These are phyloP conservation scores for Penicillium flavigenum DNA, from an alignment of 495 filamentous ascomycete species.

Conservation along the genomic window DNA sequence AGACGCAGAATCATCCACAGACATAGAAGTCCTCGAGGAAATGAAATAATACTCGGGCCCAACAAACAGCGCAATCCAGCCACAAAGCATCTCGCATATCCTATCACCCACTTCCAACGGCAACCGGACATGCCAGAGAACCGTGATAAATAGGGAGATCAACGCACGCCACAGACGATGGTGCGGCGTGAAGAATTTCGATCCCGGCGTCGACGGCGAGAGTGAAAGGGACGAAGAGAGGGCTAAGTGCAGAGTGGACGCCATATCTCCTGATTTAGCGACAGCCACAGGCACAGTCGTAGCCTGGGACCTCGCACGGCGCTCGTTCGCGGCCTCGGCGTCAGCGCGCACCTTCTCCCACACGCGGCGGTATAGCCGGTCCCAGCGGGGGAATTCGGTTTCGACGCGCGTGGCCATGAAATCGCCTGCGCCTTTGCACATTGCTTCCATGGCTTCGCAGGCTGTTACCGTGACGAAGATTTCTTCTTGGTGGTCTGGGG, in stretches of 20 bases:
- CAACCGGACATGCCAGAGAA: conserved; percentile 41
- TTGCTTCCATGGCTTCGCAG: conserved; percentile 58
- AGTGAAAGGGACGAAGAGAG: conserved; percentile 28
- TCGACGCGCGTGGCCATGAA: conserved; percentile 74
- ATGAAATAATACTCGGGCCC: conserved; percentile 38
- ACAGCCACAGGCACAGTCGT: not conserved
- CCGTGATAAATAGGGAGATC: conserved; percentile 40
- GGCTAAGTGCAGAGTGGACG: not conserved
- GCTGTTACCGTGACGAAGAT: conserved; percentile 70
- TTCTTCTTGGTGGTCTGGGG: conserved; percentile 59
- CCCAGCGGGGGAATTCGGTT: conserved; percentile 62
- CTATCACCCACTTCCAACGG: conserved; percentile 39
- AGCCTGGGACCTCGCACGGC: conserved; percentile 20
- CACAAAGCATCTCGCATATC: conserved; percentile 40
- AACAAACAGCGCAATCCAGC: conserved; percentile 41
- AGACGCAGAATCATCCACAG: conserved; percentile 5
- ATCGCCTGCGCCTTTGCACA: conserved; percentile 66
- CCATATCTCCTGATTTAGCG: not conserved
- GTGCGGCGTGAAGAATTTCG: conserved; percentile 40
- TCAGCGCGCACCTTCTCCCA: conserved; percentile 44
- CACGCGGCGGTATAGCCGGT: conserved; percentile 41
- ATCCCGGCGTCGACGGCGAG: conserved; percentile 24
- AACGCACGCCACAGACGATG: conserved; percentile 40
- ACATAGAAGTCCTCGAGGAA: not conserved
- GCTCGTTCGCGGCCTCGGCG: conserved; percentile 34